Conservation (phyloP, 163 green algal genomes). For the Chloromonas sp. region DNA sequence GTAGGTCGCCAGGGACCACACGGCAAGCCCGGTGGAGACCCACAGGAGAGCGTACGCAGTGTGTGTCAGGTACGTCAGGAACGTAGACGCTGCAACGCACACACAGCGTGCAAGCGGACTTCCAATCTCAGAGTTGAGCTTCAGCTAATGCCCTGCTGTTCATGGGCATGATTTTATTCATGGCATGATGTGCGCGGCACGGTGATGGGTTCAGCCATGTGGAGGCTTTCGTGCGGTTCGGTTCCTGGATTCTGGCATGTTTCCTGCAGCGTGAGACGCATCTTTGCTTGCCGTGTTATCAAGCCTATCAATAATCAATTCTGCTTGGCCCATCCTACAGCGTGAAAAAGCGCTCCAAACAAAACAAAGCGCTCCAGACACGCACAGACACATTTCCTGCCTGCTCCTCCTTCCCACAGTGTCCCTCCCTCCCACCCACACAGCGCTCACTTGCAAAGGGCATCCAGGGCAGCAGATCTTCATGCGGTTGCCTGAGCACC, state of each 20-base stretch:
- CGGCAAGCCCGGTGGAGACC: constrained; percentile 32
- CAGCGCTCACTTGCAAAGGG: not conserved
- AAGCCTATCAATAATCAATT: no score
- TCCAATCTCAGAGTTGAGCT: not conserved
- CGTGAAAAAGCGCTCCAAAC: not conserved
- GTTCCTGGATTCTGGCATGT: no score
- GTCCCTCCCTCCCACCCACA: not conserved
- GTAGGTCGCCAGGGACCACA: constrained; percentile 48
- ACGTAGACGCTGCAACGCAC: constrained; percentile 2
- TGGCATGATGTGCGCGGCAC: not conserved
- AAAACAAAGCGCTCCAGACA: not conserved
- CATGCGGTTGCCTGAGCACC: constrained; percentile 20
- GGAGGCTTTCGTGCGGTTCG: no score
- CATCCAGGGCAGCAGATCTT: constrained; percentile 2
- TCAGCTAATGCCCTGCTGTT: not conserved
- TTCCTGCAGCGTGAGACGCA: no score
- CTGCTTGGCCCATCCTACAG: no score
- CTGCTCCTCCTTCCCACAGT: not conserved
- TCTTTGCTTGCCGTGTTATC: not conserved
- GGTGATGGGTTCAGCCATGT: not conserved
- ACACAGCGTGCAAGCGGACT: not conserved
- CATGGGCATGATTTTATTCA: not conserved
- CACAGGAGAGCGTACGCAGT: constrained; percentile 38
- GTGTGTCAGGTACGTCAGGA: constrained; percentile 5
- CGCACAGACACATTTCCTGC: not conserved